phyloP scores from a whole-genome alignment of 371 early-diverging fungal genomes.

The Apophysomyces trapeziformis region DNA sequence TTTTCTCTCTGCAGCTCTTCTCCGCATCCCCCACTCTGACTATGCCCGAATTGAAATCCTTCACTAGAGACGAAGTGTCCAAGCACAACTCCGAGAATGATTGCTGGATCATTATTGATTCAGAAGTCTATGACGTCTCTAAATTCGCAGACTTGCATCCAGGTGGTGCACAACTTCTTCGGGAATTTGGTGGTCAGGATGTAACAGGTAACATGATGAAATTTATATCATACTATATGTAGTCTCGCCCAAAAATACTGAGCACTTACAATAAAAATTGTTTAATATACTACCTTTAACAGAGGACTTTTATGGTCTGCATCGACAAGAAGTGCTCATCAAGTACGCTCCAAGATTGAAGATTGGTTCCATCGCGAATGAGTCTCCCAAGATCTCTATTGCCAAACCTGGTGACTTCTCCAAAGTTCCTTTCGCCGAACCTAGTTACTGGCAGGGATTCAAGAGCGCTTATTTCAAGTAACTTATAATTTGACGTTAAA shows the following conservation, averaged over 20 bases:
- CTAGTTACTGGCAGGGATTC: slow-evolving; percentile 54
- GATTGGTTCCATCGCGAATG: slow-evolving; percentile 55
- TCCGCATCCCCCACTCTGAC: slow-evolving; percentile 12
- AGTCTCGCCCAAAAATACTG: slow-evolving; percentile 4
- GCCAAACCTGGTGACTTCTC: slow-evolving; percentile 46
- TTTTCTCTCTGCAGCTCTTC: slow-evolving; percentile 8
- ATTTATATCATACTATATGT: background rate
- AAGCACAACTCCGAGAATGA: slow-evolving; percentile 78
- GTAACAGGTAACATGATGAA: slow-evolving; percentile 59
- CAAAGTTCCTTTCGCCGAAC: slow-evolving; percentile 63
- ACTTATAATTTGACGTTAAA: background rate
- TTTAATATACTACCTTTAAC: background rate
- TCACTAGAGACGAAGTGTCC: slow-evolving; percentile 77
- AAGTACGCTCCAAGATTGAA: slow-evolving; percentile 42
- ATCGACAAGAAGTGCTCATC: slow-evolving; percentile 67
- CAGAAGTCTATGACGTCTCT: slow-evolving; percentile 91
- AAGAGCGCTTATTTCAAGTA: slow-evolving; percentile 60
- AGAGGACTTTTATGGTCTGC: slow-evolving; percentile 68
- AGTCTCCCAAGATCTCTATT: slow-evolving; percentile 34
- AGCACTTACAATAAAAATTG: slow-evolving; percentile 2
- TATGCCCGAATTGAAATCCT: slow-evolving; percentile 49
- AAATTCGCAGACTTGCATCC: slow-evolving; percentile 89
- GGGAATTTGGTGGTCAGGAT: slow-evolving; percentile 77
- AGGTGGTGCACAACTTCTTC: slow-evolving; percentile 79
- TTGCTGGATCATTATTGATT: slow-evolving; percentile 87